These are phyloP conservation scores for Arthroderma sp. DNA, from an alignment of 2,329 filamentous ascomycete species.

Conservation along the genomic window DNA sequence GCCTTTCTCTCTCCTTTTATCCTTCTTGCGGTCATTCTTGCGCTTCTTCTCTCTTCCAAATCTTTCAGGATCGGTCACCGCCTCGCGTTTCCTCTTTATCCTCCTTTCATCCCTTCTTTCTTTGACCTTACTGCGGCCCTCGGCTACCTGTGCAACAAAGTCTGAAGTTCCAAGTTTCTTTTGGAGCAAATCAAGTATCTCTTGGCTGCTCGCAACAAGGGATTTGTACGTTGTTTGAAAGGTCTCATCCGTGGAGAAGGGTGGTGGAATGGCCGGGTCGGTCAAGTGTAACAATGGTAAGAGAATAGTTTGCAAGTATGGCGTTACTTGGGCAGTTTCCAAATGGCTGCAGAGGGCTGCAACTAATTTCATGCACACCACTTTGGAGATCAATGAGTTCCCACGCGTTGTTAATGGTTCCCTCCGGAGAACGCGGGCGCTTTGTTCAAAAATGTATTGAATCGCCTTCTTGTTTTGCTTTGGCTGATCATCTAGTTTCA, in stretches of 20 bases:
- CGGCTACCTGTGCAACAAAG: slow-evolving; percentile 61
- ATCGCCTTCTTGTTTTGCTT: slow-evolving; percentile 41
- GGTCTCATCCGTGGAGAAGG: slow-evolving; percentile 55
- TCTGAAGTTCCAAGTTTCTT: slow-evolving; percentile 67
- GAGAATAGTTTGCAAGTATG: slow-evolving; percentile 52
- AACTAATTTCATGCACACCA: slow-evolving; percentile 60
- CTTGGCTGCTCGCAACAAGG: slow-evolving; percentile 58
- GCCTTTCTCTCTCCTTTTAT: slow-evolving; percentile 65
- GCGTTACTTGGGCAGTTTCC: slow-evolving; percentile 42
- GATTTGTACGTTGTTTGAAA: slow-evolving; percentile 58
- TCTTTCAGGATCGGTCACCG: slow-evolving; percentile 67
- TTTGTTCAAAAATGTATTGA: slow-evolving; percentile 63
- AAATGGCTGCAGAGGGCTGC: slow-evolving; percentile 54
- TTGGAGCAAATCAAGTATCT: slow-evolving; percentile 70
- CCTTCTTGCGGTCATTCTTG: slow-evolving; percentile 73
- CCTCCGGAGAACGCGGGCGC: slow-evolving; percentile 65
- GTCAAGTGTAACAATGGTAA: slow-evolving; percentile 70
- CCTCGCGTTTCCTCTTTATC: slow-evolving; percentile 79
- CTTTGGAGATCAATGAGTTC: slow-evolving; percentile 57
- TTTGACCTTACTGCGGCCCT: slow-evolving; percentile 60
- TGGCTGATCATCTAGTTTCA: slow-evolving; percentile 31
- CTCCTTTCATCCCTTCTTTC: slow-evolving; percentile 59
- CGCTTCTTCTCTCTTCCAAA: slow-evolving; percentile 66
- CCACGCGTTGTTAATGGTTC: slow-evolving; percentile 52
- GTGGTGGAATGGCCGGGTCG: slow-evolving; percentile 59